phyloP scores from a whole-genome alignment of 176 grass and related monocot genomes.

The Tillandsia leiboldiana region DNA sequence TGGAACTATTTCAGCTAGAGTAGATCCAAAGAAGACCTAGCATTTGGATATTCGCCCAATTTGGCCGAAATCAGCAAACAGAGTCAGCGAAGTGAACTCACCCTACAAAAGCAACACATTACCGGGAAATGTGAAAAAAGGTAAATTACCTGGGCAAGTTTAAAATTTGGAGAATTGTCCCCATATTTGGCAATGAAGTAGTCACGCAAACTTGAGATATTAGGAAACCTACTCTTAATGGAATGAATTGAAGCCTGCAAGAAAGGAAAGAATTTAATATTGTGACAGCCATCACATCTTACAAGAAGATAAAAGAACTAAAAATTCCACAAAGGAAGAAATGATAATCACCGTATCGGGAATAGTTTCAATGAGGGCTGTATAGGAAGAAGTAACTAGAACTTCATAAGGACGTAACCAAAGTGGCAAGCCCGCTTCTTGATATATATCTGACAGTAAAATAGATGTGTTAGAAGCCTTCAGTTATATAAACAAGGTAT shows the following conservation, averaged over 20 bases:
- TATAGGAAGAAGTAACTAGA: constrained; percentile 94
- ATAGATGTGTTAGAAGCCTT: neutral
- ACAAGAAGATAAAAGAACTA: neutral
- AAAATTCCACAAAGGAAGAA: neutral
- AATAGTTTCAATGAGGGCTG: constrained; percentile 97
- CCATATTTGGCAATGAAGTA: constrained; percentile 90
- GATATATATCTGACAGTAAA: constrained; percentile 80
- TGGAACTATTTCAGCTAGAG: no score
- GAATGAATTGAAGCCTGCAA: constrained; percentile 96
- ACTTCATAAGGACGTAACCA: constrained; percentile 98
- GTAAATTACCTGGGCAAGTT: constrained; percentile 70
- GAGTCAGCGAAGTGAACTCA: neutral
- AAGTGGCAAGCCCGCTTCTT: constrained; percentile 98
- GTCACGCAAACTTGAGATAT: constrained; percentile 74
- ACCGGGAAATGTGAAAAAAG: neutral
- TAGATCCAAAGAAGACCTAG: no score
- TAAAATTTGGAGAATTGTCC: constrained; percentile 97
- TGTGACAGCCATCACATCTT: constrained; percentile 6
- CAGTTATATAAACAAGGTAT: neutral
- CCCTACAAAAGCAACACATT: neutral
- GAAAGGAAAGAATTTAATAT: constrained; percentile 13
- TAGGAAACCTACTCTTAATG: constrained; percentile 90
- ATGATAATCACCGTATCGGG: constrained; percentile 70
- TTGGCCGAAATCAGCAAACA: neutral
- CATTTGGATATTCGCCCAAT: no score